Evolutionary conservation across 2,329 filamentous ascomycete genomes (phyloP), one percentile per base, ranked within the genome.

Genomic region (Diplodia seriata): DNA sequence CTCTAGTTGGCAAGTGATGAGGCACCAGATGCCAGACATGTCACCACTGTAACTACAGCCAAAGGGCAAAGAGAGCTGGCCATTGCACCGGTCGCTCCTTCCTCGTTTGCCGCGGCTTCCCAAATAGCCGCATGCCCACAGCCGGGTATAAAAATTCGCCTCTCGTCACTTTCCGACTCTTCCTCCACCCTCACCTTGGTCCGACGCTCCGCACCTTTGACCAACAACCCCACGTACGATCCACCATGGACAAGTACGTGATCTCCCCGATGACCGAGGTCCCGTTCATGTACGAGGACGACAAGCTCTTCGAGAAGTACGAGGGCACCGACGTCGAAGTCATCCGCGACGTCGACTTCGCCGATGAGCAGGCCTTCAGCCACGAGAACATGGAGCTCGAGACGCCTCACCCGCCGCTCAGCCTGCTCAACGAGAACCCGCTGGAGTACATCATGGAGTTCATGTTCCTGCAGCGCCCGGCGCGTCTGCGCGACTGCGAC

Each of bases 381-480:
- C 43, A 29, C 5, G 53, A 54, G 15, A 33, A 38, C 18, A 57
- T 56, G 54, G n/a, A 54, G 29, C 38, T 50, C 29, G 14, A 47
- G 7, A 47, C 43, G 20, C 38, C 55, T 12, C 55, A 29, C 49
- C 66, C 66, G 9, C 56, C 66, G n/a, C 4, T 53, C 20, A 18
- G 20, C 18, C 56, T 67, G 1, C 40, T 61, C 23, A 26, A 53
- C 2, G 8, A n/a, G 15, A 18, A 67, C 26, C 47, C 66, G 5
- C 18, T 31, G 9, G 49, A 54, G 23, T 67, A 47, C 15, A 2
- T 67, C 23, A 54, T 53, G 36, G 29, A 43, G 23, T 67, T 53
- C 56, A 53, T 67, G 40, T 53, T 67, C 55, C 26, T 54, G 29
- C 15, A 26, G 15, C 66, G 66, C 15, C 66, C 49, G 33, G 9